Conservation (phyloP, 495 filamentous ascomycete genomes). For the Daldinia bambusicola region DNA sequence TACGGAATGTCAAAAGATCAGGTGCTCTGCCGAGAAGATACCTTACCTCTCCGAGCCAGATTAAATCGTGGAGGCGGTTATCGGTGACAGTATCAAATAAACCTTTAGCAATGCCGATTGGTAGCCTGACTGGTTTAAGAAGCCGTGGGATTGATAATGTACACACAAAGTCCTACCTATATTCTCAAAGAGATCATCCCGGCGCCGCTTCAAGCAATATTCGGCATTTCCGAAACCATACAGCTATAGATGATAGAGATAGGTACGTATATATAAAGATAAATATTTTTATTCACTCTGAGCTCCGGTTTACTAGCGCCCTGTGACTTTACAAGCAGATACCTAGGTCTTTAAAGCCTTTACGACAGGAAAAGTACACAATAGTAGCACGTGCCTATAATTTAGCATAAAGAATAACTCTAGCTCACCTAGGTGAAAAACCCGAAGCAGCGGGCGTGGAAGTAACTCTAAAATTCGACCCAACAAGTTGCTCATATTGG, state of each 20-base stretch:
- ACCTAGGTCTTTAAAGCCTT: background rate
- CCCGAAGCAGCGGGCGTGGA: background rate
- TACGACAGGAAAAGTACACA: background rate
- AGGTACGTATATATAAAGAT: too few relatives aligned
- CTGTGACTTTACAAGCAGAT: background rate
- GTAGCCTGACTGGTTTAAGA: background rate
- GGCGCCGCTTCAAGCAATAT: background rate
- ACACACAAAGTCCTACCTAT: background rate
- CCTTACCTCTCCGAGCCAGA: background rate
- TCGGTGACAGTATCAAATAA: background rate
- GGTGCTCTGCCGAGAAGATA: background rate
- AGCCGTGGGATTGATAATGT: background rate
- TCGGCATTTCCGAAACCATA: background rate
- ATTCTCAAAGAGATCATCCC: background rate
- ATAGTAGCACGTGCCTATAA: background rate
- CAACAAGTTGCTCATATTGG: background rate
- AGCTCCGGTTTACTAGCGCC: background rate
- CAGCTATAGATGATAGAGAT: too few relatives aligned
- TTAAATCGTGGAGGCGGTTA: background rate
- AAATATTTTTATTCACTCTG: background rate
- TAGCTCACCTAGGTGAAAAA: background rate
- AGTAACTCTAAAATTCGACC: slow-evolving; percentile 1
- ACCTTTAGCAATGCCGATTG: background rate
- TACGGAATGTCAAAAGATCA: background rate
- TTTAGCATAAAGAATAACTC: background rate